Evolutionary conservation across 2,329 filamentous ascomycete genomes (phyloP).

Genomic region (Trichoderma oligosporum): DNA sequence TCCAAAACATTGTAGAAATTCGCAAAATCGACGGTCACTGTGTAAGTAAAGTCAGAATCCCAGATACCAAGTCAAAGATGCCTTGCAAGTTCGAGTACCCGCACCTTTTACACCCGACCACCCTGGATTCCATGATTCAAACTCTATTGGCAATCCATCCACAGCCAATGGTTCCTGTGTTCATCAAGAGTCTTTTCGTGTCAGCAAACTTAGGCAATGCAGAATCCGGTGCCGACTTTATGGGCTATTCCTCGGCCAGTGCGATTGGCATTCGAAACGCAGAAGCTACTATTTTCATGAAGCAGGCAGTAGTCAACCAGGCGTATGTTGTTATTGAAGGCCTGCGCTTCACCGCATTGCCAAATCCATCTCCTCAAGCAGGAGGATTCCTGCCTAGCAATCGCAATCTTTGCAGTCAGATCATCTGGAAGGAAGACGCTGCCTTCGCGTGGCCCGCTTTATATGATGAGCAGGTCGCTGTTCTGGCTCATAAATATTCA

Average conservation of each 20-base stretch:
- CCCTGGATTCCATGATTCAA: slow-evolving; percentile 55
- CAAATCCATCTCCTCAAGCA: slow-evolving; percentile 25
- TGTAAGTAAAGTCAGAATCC: slow-evolving; percentile 40
- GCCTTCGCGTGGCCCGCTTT: slow-evolving; percentile 24
- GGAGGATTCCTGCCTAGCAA: slow-evolving; percentile 46
- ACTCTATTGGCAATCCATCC: slow-evolving; percentile 45
- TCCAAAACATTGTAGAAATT: slow-evolving; percentile 45
- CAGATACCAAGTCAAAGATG: slow-evolving; percentile 51
- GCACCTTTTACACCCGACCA: slow-evolving; percentile 55
- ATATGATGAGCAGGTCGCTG: slow-evolving; percentile 29
- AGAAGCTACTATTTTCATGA: slow-evolving; percentile 43
- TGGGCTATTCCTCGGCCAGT: slow-evolving; percentile 40
- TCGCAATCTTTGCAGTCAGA: slow-evolving; percentile 46
- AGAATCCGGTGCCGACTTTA: slow-evolving; percentile 33
- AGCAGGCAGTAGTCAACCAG: slow-evolving; percentile 30
- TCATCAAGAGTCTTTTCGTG: slow-evolving; percentile 45
- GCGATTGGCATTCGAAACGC: slow-evolving; percentile 38
- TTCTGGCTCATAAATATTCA: slow-evolving; percentile 40
- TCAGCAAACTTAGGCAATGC: slow-evolving; percentile 36
- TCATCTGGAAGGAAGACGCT: slow-evolving; percentile 45
- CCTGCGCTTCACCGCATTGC: slow-evolving; percentile 41
- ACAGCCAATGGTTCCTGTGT: slow-evolving; percentile 48
- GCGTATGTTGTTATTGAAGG: slow-evolving; percentile 44
- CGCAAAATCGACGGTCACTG: slow-evolving; percentile 34
- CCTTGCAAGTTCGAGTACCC: slow-evolving; percentile 50